Conservation (phyloP, 2,329 filamentous ascomycete species). For the Talaromyces sp. region DNA sequence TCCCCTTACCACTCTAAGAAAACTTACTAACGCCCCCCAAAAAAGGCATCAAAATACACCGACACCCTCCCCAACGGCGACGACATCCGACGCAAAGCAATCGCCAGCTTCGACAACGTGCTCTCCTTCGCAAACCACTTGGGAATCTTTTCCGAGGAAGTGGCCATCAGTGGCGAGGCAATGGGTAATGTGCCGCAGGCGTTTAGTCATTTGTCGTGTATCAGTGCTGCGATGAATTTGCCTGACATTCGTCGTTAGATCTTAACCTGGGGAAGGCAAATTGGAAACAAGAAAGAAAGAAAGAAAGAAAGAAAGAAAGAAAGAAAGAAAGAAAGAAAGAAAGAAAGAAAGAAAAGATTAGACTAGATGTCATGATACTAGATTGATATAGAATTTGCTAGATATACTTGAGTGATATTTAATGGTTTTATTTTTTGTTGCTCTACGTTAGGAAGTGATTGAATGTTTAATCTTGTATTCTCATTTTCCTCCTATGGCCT, state of each 20-base stretch:
- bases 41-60: constrained; percentile 29
- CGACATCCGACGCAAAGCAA: constrained; percentile 44
- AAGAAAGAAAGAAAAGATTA: background rate
- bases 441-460: background rate
- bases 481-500: constrained; percentile 1
- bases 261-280: background rate
- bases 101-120: constrained; percentile 75
- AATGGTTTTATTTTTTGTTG: background rate
- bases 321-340: too few relatives aligned
- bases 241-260: constrained; percentile 4
- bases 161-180: constrained; percentile 70
- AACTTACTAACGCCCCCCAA: too few relatives aligned
- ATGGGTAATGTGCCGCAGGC: constrained; percentile 77
- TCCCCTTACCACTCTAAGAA: background rate
- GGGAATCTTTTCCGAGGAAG: constrained; percentile 76
- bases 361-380: background rate
- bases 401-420: background rate
- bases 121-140: constrained; percentile 72
- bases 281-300: background rate
- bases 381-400: background rate
- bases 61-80: constrained; percentile 27
- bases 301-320: background rate
- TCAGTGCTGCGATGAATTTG: constrained; percentile 74
- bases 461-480: constrained; percentile 4
- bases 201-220: constrained; percentile 71